Percentiles rank a stretch among this genome's conserved stretches.
Evolutionary conservation across 805 yeast species (phyloP).

Genomic region (Kodamaea lidongshanica): DNA sequence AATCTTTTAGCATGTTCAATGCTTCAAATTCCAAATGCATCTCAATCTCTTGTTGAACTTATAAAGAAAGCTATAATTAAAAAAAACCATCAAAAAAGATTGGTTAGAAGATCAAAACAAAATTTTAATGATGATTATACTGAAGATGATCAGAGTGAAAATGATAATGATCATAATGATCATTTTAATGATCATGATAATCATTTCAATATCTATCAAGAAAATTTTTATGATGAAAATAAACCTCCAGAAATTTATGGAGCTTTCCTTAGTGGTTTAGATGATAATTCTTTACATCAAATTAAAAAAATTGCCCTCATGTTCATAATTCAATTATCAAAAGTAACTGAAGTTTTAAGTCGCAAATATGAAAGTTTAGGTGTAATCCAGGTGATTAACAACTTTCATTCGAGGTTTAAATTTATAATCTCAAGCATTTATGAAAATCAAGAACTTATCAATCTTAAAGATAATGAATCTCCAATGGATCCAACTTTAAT

Average conservation of each 20-base stretch:
- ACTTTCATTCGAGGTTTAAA: slow-evolving; percentile 17
- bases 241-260: slow-evolving; percentile 36
- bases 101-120: slow-evolving; percentile 3
- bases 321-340: slow-evolving; percentile 37
- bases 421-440: slow-evolving; percentile 18
- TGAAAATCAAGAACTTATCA: slow-evolving; percentile 18
- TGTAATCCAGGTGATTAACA: slow-evolving; percentile 43
- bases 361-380: slow-evolving; percentile 49
- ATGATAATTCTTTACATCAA: slow-evolving; percentile 33
- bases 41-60: slow-evolving; percentile 25
- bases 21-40: slow-evolving; percentile 42
- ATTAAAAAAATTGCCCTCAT: slow-evolving; percentile 39
- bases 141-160: slow-evolving; percentile 5
- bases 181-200: no score
- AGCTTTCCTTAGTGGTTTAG: slow-evolving; percentile 46
- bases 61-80: slow-evolving; percentile 9
- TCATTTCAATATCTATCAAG: no score
- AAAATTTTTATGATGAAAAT: slow-evolving; percentile 38
- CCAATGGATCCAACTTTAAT: slow-evolving; percentile 13
- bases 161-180: slow-evolving; percentile 8
- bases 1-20: slow-evolving; percentile 50
- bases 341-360: slow-evolving; percentile 46
- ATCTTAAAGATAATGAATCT: slow-evolving; percentile 9
- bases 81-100: slow-evolving; percentile 4
- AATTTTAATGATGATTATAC: slow-evolving; percentile 3